These are phyloP conservation scores for Rhododendron kiyosumense DNA, from an alignment of 148 eudicot species.

Conservation along the genomic window DNA sequence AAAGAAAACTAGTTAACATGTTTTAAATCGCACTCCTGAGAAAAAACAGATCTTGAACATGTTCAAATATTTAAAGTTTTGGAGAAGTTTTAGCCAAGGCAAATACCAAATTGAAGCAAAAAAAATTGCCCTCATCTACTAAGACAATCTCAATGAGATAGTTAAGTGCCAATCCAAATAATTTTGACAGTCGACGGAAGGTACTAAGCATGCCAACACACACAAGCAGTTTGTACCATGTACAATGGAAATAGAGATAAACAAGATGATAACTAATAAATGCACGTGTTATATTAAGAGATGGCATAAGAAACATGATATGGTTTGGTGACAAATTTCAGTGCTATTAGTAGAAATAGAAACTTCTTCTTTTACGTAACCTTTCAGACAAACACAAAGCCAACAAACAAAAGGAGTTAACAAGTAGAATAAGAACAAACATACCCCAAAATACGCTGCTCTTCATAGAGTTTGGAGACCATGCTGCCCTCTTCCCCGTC, in stretches of 20 bases:
- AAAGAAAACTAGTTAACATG: background rate
- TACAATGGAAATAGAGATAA: background rate
- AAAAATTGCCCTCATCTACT: background rate
- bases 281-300: background rate
- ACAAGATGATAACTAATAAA: background rate
- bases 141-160: background rate
- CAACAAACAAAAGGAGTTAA: background rate
- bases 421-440: constrained; percentile 7
- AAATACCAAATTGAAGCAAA: background rate
- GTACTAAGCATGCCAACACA: background rate
- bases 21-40: constrained; percentile 1
- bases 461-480: constrained; percentile 68
- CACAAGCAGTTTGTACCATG: background rate
- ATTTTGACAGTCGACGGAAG: background rate
- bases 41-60: constrained; percentile 2
- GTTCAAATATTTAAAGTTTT: background rate
- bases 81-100: constrained; percentile 10
- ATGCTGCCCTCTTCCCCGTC: constrained; percentile 78
- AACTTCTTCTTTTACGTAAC: background rate
- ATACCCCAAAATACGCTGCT: constrained; percentile 72
- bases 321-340: background rate
- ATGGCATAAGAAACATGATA: background rate
- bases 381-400: background rate
- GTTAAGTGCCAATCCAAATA: background rate
- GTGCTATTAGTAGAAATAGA: background rate